These are phyloP conservation scores for Boletus smithii DNA, from an alignment of 1,284 basidiomycete genomes.

Conservation along the genomic window DNA sequence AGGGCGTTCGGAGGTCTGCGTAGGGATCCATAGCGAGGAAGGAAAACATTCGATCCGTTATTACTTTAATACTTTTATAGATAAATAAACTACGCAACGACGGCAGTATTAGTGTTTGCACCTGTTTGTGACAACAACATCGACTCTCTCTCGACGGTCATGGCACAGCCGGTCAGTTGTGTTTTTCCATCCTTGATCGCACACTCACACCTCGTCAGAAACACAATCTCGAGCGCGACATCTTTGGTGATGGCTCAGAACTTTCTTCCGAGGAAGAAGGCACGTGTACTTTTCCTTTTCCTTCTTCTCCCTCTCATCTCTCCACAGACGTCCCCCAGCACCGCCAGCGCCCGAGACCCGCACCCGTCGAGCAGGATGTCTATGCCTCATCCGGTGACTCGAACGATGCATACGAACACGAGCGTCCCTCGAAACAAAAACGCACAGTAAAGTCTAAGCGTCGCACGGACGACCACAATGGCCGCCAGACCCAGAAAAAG, in stretches of 20 bases:
- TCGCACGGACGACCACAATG: slow-evolving; percentile 25
- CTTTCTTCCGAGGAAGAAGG: slow-evolving; percentile 71
- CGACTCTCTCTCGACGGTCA: too few species aligned
- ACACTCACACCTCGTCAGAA: too few species aligned
- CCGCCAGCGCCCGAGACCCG: slow-evolving; percentile 32
- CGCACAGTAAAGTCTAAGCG: slow-evolving; percentile 22
- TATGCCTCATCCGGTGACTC: slow-evolving; percentile 60
- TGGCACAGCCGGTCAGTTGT: too few species aligned
- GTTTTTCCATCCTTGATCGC: too few species aligned
- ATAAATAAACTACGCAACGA: too few species aligned
- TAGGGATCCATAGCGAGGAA: slow-evolving; percentile 29
- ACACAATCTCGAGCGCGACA: slow-evolving; percentile 55
- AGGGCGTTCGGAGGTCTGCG: slow-evolving; percentile 26
- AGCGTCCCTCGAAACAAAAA: slow-evolving; percentile 38
- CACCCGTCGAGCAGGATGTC: slow-evolving; percentile 35
- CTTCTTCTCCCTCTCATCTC: background rate
- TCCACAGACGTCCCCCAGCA: slow-evolving; percentile 33
- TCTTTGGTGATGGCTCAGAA: slow-evolving; percentile 79
- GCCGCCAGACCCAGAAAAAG: slow-evolving; percentile 45
- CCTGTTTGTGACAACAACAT: too few species aligned
- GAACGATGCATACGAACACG: slow-evolving; percentile 65
- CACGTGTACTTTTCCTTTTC: slow-evolving; percentile 13
- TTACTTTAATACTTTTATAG: too few species aligned
- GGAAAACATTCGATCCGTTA: too few species aligned
- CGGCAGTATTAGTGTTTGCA: too few species aligned